Percentiles rank a stretch among this genome's conserved stretches.
Evolutionary conservation across 345 rosid genomes (phyloP).

Genomic region (Syzygium aromaticum): DNA sequence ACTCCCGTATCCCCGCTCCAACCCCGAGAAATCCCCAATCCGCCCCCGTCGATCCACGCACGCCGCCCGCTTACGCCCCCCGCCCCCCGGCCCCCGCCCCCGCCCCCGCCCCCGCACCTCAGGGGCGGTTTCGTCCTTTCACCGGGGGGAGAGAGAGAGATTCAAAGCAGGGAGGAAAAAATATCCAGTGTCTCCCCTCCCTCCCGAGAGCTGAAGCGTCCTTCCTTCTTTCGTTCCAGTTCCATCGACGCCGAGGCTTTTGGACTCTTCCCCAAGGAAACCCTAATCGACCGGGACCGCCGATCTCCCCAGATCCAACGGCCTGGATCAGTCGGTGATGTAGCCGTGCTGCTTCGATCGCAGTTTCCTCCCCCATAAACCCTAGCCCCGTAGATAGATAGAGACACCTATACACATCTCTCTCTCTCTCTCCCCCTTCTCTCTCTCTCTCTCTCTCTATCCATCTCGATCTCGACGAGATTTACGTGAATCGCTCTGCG

Average conservation of each 20-base stretch:
- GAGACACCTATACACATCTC: background rate
- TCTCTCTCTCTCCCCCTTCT: background rate
- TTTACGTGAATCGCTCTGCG: slow-evolving; percentile 21
- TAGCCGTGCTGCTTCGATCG: background rate
- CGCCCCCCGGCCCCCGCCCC: no score
- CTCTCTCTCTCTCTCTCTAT: background rate
- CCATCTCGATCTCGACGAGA: slow-evolving; percentile 6
- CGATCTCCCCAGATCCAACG: slow-evolving; percentile 20
- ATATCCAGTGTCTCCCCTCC: background rate
- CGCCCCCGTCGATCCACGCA: background rate
- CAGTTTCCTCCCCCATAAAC: slow-evolving; percentile 37
- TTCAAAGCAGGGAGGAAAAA: background rate
- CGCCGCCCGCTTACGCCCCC: background rate
- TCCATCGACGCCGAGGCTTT: background rate
- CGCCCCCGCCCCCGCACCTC: background rate
- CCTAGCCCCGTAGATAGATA: slow-evolving; percentile 36
- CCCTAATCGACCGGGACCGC: slow-evolving; percentile 24
- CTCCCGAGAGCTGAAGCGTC: background rate
- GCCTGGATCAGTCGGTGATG: slow-evolving; percentile 8
- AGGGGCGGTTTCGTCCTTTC: background rate
- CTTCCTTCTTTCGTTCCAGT: background rate
- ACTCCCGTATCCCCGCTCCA: background rate
- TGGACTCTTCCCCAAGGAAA: slow-evolving; percentile 6
- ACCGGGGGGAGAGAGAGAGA: background rate
- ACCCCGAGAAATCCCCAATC: background rate